phyloP scores from a whole-genome alignment of 164 flowering plant species.

The Platanus orientalis region DNA sequence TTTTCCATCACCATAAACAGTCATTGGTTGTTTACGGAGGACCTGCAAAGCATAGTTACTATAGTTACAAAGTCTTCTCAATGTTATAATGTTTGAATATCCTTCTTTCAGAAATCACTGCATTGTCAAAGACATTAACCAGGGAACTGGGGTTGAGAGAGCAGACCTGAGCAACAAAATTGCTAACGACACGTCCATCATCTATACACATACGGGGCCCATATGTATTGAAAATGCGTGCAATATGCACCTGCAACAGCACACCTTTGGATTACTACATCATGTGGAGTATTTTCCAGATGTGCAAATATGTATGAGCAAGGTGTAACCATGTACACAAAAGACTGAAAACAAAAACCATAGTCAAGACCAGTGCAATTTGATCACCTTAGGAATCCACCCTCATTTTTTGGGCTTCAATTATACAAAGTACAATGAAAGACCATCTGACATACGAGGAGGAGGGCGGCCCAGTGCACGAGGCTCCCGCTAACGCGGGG shows the following conservation, averaged over 20 bases:
- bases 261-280: neutral
- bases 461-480: no score
- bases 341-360: no score
- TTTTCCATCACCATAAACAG: constrained; percentile 94
- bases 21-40: constrained; percentile 77
- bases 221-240: constrained; percentile 90
- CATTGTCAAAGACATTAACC: constrained; percentile 2
- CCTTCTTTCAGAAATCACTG: neutral
- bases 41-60: constrained; percentile 53
- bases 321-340: no score
- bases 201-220: constrained; percentile 96
- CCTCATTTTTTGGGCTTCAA: no score
- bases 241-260: constrained; percentile 74
- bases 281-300: neutral
- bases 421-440: no score
- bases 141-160: neutral
- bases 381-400: no score
- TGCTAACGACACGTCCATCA: constrained; percentile 98
- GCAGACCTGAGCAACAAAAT: constrained; percentile 87
- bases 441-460: no score
- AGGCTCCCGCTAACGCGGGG: no score
- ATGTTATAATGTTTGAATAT: neutral
- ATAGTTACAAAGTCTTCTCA: neutral
- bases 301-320: no score
- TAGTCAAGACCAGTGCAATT: no score